phyloP scores from a whole-genome alignment of 1,139 yeast genomes.

The Maudiozyma humilis region DNA sequence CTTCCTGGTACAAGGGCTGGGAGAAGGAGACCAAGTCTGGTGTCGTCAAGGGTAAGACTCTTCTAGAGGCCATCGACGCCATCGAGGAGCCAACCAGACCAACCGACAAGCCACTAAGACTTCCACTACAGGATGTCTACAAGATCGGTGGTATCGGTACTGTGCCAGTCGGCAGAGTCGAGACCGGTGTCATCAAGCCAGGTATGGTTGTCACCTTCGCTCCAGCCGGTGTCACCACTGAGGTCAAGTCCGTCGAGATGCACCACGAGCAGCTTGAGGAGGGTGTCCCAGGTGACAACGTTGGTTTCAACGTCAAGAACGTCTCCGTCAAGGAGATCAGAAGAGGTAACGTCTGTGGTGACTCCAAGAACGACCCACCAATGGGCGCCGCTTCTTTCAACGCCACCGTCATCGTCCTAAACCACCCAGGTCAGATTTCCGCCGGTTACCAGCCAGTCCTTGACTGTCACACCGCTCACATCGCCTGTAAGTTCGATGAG shows the following conservation, averaged over 20 bases:
- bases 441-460: conserved; percentile 91
- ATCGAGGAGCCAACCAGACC: conserved; percentile 82
- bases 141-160: conserved; percentile 88
- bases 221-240: conserved; percentile 89
- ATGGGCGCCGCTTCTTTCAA: conserved; percentile 73
- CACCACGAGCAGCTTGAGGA: conserved; percentile 81
- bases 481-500: conserved; percentile 85
- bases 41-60: conserved; percentile 73
- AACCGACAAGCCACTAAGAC: conserved; percentile 84
- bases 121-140: conserved; percentile 88
- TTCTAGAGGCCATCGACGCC: conserved; percentile 80
- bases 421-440: conserved; percentile 92
- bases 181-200: conserved; percentile 86
- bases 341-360: conserved; percentile 95
- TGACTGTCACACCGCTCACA: conserved; percentile 88
- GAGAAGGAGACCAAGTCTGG: conserved; percentile 77
- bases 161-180: conserved; percentile 92
- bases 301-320: conserved; percentile 92
- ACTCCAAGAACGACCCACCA: conserved; percentile 93
- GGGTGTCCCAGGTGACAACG: conserved; percentile 93
- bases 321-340: conserved; percentile 89
- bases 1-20: conserved; percentile 93
- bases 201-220: conserved; percentile 88
- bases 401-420: conserved; percentile 70
- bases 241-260: conserved; percentile 90